Evolutionary conservation across 2,329 filamentous ascomycete genomes (phyloP), one percentile per base, ranked within the genome.

Genomic region (Tolypocladium ovalisporum): DNA sequence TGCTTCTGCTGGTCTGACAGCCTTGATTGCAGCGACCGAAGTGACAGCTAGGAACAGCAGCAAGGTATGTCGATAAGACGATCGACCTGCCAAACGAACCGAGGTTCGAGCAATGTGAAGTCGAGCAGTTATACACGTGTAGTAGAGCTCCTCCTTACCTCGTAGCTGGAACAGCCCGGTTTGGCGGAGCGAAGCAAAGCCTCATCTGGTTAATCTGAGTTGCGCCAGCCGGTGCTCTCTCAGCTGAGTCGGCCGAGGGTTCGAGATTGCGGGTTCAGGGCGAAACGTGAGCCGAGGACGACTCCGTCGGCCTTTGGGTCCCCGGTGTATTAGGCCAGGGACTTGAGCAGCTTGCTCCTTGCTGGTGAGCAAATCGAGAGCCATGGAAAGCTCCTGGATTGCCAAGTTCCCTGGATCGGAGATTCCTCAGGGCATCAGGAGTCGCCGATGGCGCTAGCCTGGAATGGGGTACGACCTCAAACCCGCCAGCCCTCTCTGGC

Each of bases 361-460:
- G 37, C 37, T 40, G 17, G 37, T 19, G 37, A 40, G 5, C n/a
- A n/a, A n/a, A n/a, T n/a, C 2, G 4, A 40, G 17, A 1, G 37
- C 15, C 37, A 42, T 12, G 36, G 6, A 37, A 54, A 39, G 12
- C 35, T 5, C 24, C 24, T 54, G 29, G 29, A 19, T 10, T n/a
- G 27, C 9, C 55, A 58, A 55, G 55, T 55, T 36, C 56, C 57
- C 37, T 44, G 52, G 49, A 63, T 63, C 62, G 62, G 57, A 58
- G 35, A 58, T 62, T 63, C 49, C 59, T 57, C 62, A 58, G 56
- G 54, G 42, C 54, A 63, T 62, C 62, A 63, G 61, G 57, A 59
- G 58, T 54, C 22, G 52, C 57, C 58, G 57, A 62, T 57, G 56
- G 53, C 59, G 61, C 62, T 60, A 61, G 51, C 22, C 58, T 55